Evolutionary conservation across 257 asterid species (phyloP).

Genomic region (Parsonsia alboflavescens): DNA sequence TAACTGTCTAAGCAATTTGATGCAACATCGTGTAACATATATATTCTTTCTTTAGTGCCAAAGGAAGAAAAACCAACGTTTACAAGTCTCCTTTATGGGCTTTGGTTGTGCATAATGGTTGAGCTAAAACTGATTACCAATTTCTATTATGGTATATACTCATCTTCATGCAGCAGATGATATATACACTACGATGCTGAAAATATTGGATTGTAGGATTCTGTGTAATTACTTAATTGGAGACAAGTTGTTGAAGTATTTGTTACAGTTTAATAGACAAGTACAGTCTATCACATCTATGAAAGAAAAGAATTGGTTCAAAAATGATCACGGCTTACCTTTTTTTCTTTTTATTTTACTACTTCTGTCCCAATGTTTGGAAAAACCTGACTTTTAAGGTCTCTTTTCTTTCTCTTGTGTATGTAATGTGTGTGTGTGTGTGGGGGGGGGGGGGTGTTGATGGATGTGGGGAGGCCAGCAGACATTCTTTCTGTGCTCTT

Average conservation of each 20-base stretch:
- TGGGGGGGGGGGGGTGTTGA: no score
- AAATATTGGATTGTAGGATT: no score
- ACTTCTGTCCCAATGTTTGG: not conserved
- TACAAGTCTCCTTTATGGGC: not conserved
- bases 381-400: no score
- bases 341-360: not conserved
- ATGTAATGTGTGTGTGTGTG: no score
- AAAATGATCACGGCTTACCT: not conserved
- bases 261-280: no score
- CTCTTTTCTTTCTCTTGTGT: no score
- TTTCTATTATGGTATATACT: not conserved
- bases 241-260: no score
- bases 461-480: no score
- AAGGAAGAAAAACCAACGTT: not conserved
- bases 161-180: not conserved
- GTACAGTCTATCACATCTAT: no score
- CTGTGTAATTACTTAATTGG: no score
- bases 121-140: not conserved
- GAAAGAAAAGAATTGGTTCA: not conserved
- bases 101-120: slow-evolving; percentile 3
- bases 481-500: no score
- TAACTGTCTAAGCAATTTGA: not conserved
- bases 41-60: not conserved
- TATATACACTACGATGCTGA: no score
- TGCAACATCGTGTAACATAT: not conserved